Evolutionary conservation across 129 eudicot genomes (phyloP), one percentile per base, ranked within the genome.

Genomic region (Rutidosis leptorrhynchoides): DNA sequence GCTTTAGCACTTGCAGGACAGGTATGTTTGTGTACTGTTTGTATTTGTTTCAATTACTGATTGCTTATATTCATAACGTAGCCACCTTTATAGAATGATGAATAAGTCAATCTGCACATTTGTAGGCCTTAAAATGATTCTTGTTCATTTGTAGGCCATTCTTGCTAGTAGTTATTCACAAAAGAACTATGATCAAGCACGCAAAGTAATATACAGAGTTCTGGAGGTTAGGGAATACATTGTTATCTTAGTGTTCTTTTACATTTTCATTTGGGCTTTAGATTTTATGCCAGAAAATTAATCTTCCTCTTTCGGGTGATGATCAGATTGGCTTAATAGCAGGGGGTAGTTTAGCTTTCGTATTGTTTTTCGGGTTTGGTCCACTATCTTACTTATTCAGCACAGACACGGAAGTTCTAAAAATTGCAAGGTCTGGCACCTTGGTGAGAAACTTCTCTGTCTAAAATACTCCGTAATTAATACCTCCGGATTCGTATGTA

Each of bases 1-100:
- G 99, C 99, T 73, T 80, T 93, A 76, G 99, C 99, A 58, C 84
- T 93, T 69, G 93, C 99, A 40, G 99, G 99, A 54, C 99, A 93
- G 89, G 99, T 92, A 77, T 35, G 23, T 64, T 43, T 19, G 23
- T 7, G 5, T 10, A 26, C n/a, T 19, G 22, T 30, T 33, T 24
- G 54, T 56, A 25, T 51, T 8, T 67, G 62, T 30, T 68, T 35
- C 19, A 55, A 15, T 57, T 26, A 8, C 16, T 40, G 17, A 9
- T 16, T 40, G 27, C 37, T 19, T 29, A 67, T 19, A 21, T 57
- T 42, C 65, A 10, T 35, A 25, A 23, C 3, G 24, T 40, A 7
- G 49, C 16, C 16, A 1, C 16, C 54, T 23, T 16, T 68, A 4
- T 21, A 14, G 51, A 67, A 52, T 32, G 26, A 52, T 21, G 23